phyloP scores from a whole-genome alignment of 2,329 filamentous ascomycete species.

The Arthroderma sp. region DNA sequence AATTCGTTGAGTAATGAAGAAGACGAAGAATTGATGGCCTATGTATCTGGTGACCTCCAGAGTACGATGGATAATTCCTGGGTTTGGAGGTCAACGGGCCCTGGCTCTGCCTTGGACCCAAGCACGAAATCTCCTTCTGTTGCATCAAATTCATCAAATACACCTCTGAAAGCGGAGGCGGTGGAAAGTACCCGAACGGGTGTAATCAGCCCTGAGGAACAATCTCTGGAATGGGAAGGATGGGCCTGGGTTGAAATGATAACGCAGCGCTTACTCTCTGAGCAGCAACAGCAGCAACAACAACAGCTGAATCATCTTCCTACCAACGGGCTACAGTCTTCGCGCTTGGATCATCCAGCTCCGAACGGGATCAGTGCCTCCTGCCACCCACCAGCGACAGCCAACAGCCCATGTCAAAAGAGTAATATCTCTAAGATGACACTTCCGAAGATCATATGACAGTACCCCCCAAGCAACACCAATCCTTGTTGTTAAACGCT shows the following conservation, averaged over 20 bases:
- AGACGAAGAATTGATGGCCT: slow-evolving; percentile 82
- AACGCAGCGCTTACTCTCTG: slow-evolving; percentile 44
- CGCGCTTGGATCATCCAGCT: background rate
- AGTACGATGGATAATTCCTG: slow-evolving; percentile 64
- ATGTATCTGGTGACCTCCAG: slow-evolving; percentile 77
- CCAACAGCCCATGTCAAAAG: slow-evolving; percentile 18
- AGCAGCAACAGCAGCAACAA: slow-evolving; percentile 28
- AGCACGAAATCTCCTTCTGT: slow-evolving; percentile 2
- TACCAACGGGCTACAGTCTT: background rate
- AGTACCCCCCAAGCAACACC: background rate
- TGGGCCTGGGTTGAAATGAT: slow-evolving; percentile 64
- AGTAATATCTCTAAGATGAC: slow-evolving; percentile 33
- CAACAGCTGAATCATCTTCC: slow-evolving; percentile 7
- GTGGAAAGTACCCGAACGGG: slow-evolving; percentile 46
- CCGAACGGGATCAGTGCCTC: background rate
- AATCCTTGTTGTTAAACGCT: background rate
- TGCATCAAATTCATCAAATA: slow-evolving; percentile 7
- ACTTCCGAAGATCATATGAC: slow-evolving; percentile 36
- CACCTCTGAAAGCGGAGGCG: slow-evolving; percentile 12
- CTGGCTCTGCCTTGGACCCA: background rate
- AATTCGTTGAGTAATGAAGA: slow-evolving; percentile 37
- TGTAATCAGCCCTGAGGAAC: slow-evolving; percentile 10
- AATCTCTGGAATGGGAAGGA: slow-evolving; percentile 49
- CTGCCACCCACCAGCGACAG: slow-evolving; percentile 16
- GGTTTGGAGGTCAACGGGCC: slow-evolving; percentile 53